A percentile compares a stretch with the other conserved stretches of the same genome.
Conservation (phyloP, 352 stramenopile species). For the Phytophthora sp. region DNA sequence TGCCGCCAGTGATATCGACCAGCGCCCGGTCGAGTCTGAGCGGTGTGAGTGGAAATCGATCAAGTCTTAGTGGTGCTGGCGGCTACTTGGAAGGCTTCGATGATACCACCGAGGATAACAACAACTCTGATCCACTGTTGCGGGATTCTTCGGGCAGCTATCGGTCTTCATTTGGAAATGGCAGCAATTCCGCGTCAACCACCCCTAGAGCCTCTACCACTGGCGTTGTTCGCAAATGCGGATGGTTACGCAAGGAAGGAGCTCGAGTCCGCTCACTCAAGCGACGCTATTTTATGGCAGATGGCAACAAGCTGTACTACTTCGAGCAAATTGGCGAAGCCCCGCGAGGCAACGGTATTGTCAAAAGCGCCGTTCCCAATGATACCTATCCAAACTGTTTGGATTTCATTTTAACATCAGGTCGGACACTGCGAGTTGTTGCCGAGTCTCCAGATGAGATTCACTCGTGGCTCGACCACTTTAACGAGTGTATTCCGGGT, state of each 20-base stretch:
- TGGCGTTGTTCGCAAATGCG: conserved; percentile 48
- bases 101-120: conserved; percentile 19
- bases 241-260: conserved; percentile 85
- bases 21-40: conserved; percentile 17
- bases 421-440: conserved; percentile 67
- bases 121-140: conserved; percentile 11
- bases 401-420: conserved; percentile 64
- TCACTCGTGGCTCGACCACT: conserved; percentile 58
- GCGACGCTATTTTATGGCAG: conserved; percentile 76
- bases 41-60: conserved; percentile 4
- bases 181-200: conserved; percentile 13
- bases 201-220: conserved; percentile 17
- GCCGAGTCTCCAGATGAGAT: conserved; percentile 73
- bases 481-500: conserved; percentile 36
- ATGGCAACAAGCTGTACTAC: conserved; percentile 62
- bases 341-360: conserved; percentile 60
- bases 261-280: conserved; percentile 74
- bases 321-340: conserved; percentile 63
- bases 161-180: conserved; percentile 12
- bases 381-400: conserved; percentile 65
- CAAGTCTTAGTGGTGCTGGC: conserved; percentile 25
- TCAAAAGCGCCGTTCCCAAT: conserved; percentile 53
- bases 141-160: conserved; percentile 14
- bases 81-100: conserved; percentile 34
- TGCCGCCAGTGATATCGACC: conserved; percentile 12